Base-by-base conservation (phyloP, 1,284 basidiomycete species). In the Ustilago tritici region DNA sequence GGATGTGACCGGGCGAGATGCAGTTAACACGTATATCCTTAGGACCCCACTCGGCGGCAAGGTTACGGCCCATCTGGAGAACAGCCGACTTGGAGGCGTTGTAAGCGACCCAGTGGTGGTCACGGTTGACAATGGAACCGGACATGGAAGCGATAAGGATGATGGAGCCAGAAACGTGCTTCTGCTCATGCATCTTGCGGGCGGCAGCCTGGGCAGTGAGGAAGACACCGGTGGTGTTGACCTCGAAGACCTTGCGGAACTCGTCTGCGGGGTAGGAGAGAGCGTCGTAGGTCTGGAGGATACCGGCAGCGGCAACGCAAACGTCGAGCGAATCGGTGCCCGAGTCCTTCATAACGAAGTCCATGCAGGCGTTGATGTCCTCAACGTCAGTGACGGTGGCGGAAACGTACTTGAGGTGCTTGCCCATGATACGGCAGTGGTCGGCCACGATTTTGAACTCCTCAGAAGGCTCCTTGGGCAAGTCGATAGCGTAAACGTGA, bases 121-220 rank as follows among this genome's bases (percentile, higher is more conserved):
- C 93, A 87, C 88, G 90, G 88, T 94, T 94, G 61, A 93, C 93
- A 77, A 95, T 91, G 60, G 91, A 91, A 17, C 93, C 94, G 53
- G 92, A 93, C 92, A 95, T 94, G 68, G 92, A 93, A 28, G 92
- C 93, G 78, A 95, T 91, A 74, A 94, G 87, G 75, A 93, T 90
- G 76, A 95, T 93, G 78, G 92, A 93, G 1, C 93, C 93, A 15
- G 89, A 88, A n/a, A 88, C 90, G 7, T 90, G 90, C 76, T 91
- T 92, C 35, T 90, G 89, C 19, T 85, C 88, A 71, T 82, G 70
- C 92, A 93, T 93, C 86, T 92, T 90, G 65, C 90, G 88, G 8
- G 92, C 93, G 11, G 91, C 93, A 0, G 92, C 92, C 84, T 93
- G 92, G 8, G 92, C 92, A 9, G 92, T 92, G 82, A 91, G 91